A percentile compares a stretch with the other conserved stretches of the same genome.
Conservation (phyloP, 768 basidiomycete species). For the Tricholoma matsutake region DNA sequence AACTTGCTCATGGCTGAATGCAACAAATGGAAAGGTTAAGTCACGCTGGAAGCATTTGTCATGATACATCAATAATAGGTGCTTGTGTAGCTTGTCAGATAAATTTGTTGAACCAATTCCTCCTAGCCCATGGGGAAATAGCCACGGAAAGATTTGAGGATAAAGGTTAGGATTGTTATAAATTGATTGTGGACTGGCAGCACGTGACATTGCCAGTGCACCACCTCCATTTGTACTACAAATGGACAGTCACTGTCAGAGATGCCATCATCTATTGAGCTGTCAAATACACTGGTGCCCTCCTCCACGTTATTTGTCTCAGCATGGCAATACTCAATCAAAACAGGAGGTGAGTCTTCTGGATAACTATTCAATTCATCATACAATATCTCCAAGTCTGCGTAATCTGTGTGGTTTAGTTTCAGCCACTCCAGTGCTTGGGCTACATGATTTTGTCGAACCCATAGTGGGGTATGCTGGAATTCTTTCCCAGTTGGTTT, state of each 20-base stretch:
- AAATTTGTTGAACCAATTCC: background rate
- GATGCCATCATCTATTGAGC: too few relatives aligned
- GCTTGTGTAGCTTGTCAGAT: too few relatives aligned
- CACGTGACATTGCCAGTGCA: conserved; percentile 27
- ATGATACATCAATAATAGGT: too few relatives aligned
- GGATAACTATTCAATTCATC: too few relatives aligned
- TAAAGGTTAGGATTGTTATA: too few relatives aligned
- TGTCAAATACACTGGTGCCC: background rate
- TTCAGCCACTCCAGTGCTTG: conserved; percentile 4
- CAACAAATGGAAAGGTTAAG: too few relatives aligned
- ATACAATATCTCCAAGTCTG: conserved; percentile 15
- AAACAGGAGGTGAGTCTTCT: background rate
- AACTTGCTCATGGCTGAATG: too few relatives aligned
- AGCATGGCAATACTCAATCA: conserved; percentile 20
- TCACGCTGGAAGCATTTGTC: too few relatives aligned
- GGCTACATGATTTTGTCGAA: conserved; percentile 8
- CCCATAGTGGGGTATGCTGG: background rate
- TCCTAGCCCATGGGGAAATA: too few relatives aligned
- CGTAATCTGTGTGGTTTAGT: conserved; percentile 32
- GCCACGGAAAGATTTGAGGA: too few relatives aligned
- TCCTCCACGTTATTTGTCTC: conserved; percentile 15
- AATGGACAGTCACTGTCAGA: too few relatives aligned
- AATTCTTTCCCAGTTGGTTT: conserved; percentile 18
- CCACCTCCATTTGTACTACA: conserved; percentile 7
- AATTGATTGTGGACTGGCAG: background rate